Percentiles rank a stretch among this genome's conserved stretches.
phyloP scores from a whole-genome alignment of 345 rosid genomes.

The Turritis glabra region DNA sequence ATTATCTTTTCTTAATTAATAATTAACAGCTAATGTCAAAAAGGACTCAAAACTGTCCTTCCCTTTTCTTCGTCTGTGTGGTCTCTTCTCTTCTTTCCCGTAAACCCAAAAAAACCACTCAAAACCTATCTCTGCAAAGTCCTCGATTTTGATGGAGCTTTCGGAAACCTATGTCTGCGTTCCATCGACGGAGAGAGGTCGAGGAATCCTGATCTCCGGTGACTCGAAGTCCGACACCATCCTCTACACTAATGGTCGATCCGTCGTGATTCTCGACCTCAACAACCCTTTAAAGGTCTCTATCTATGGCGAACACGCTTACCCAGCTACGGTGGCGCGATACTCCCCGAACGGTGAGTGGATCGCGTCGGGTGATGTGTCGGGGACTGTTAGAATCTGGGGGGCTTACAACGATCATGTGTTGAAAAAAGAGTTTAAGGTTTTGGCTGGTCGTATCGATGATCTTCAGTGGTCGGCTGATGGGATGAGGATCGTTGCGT shows the following conservation, averaged over 20 bases:
- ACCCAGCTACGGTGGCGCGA: slow-evolving; percentile 91
- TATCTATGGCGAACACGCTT: slow-evolving; percentile 88
- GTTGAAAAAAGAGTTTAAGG: slow-evolving; percentile 89
- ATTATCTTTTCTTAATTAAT: background rate
- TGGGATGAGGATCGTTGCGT: slow-evolving; percentile 86
- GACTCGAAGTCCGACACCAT: slow-evolving; percentile 65
- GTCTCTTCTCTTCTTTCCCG: slow-evolving; percentile 26
- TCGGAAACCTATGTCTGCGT: slow-evolving; percentile 82
- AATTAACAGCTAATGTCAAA: slow-evolving; percentile 1
- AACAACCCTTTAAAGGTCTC: slow-evolving; percentile 76
- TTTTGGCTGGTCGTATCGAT: slow-evolving; percentile 93
- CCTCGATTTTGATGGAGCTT: slow-evolving; percentile 46
- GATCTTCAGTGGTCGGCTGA: slow-evolving; percentile 99
- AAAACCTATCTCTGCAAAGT: slow-evolving; percentile 3
- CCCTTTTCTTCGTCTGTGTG: slow-evolving; percentile 12
- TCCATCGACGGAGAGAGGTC: slow-evolving; percentile 93
- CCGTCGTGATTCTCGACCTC: slow-evolving; percentile 82
- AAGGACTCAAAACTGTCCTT: slow-evolving; percentile 26
- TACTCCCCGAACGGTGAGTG: slow-evolving; percentile 99
- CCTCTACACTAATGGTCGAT: slow-evolving; percentile 86
- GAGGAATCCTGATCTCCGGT: slow-evolving; percentile 85
- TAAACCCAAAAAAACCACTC: slow-evolving; percentile 4
- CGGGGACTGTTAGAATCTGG: slow-evolving; percentile 97
- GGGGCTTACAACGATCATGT: slow-evolving; percentile 79
- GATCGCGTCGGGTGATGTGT: slow-evolving; percentile 93